Conservation (phyloP, 2,329 filamentous ascomycete species). For the Hymenoscyphus infarciens region DNA sequence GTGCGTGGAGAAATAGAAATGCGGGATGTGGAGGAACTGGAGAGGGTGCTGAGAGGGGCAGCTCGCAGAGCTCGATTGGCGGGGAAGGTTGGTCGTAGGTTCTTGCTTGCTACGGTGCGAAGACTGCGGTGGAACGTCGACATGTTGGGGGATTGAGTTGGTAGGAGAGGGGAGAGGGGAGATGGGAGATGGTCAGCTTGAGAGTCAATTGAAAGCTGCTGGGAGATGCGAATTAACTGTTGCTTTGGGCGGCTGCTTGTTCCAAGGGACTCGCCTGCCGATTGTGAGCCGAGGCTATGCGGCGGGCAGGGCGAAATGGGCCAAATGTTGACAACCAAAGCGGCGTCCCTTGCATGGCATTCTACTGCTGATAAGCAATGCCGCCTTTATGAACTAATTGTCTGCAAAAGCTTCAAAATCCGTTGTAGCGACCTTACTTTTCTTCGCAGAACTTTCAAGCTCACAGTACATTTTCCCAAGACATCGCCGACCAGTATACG, state of each 20-base stretch:
- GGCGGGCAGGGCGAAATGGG: background rate
- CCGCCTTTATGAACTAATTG: background rate
- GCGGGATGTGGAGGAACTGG: conserved; percentile 21
- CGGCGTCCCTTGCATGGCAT: background rate
- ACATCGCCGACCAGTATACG: too few relatives aligned
- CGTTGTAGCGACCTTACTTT: too few relatives aligned
- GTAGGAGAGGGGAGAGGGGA: conserved; percentile 16
- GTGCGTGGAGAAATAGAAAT: conserved; percentile 21
- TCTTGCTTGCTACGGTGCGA: conserved; percentile 31
- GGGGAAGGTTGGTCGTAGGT: conserved; percentile 28
- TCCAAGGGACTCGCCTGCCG: conserved; percentile 3
- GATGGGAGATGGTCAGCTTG: conserved; percentile 14
- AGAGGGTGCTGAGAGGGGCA: conserved; percentile 26
- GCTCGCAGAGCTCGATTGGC: conserved; percentile 25
- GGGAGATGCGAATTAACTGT: conserved; percentile 1
- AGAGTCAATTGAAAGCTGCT: conserved; percentile 3
- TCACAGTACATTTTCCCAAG: too few relatives aligned
- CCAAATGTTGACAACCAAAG: background rate
- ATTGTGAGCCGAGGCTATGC: conserved; percentile 3
- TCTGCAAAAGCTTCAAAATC: background rate
- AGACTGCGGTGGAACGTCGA: conserved; percentile 34
- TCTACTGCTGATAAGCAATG: background rate
- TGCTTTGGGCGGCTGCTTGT: background rate
- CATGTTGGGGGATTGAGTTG: conserved; percentile 25
- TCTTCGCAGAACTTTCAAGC: too few relatives aligned